Evolutionary conservation across 805 yeast genomes (phyloP).

Genomic region (Yamadazyma takamatsuzukensis): DNA sequence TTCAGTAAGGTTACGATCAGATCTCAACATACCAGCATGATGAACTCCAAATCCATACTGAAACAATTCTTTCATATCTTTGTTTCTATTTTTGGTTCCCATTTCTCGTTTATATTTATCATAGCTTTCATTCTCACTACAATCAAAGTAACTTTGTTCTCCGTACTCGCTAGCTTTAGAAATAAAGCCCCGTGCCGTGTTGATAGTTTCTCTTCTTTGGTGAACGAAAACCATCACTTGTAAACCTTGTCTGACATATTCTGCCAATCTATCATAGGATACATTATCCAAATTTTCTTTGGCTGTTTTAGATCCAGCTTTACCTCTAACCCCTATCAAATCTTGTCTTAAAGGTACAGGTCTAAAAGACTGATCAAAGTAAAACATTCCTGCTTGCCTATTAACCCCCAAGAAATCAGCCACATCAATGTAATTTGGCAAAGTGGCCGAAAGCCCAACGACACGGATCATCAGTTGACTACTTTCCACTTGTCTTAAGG

Average conservation of each 20-base stretch:
- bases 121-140: slow-evolving; percentile 41
- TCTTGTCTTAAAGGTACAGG: slow-evolving; percentile 93
- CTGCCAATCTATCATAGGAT: slow-evolving; percentile 71
- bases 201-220: slow-evolving; percentile 88
- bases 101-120: slow-evolving; percentile 60
- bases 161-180: slow-evolving; percentile 60
- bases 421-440: slow-evolving; percentile 89
- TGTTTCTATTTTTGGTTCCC: slow-evolving; percentile 61
- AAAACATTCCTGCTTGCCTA: slow-evolving; percentile 87
- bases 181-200: slow-evolving; percentile 72
- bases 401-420: slow-evolving; percentile 94
- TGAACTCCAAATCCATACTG: slow-evolving; percentile 85
- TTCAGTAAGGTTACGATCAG: slow-evolving; percentile 88
- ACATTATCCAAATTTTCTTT: slow-evolving; percentile 72
- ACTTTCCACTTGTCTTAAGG: slow-evolving; percentile 90
- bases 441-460: slow-evolving; percentile 90
- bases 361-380: slow-evolving; percentile 87
- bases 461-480: slow-evolving; percentile 91
- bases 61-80: slow-evolving; percentile 78
- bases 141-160: slow-evolving; percentile 57
- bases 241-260: slow-evolving; percentile 62
- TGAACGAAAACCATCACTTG: slow-evolving; percentile 98
- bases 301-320: slow-evolving; percentile 70
- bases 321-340: slow-evolving; percentile 81
- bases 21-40: slow-evolving; percentile 94